Base-by-base conservation (phyloP, 148 eudicot genomes). In the Heliamphora exappendiculata region DNA sequence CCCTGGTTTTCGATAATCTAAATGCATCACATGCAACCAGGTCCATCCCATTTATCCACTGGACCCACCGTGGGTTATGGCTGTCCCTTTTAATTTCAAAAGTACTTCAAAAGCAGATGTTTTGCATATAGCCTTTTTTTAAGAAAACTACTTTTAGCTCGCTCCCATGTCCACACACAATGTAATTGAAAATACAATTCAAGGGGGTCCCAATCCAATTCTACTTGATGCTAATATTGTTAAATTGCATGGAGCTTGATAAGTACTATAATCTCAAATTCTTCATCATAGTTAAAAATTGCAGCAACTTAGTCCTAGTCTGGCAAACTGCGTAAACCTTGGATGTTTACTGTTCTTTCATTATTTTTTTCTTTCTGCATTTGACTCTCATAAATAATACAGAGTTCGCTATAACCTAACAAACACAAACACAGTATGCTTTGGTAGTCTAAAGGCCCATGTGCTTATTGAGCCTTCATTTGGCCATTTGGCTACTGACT, bases 1-100 rank as follows among this genome's bases (percentile, higher is more conserved):
- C 60, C 31, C 34, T 41, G 49, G 39, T 74, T 57, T 60, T 74
- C 74, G 41, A 54, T 31, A 58, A 70, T 63, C 68, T 22, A 74
- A 82, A 81, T 54, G 73, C 64, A 72, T 41, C 86, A 87, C 84
- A 87, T 83, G 88, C 82, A 73, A 65, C 58, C 50, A 33, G 65
- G 53, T 71, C 81, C 36, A 33, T 45, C 13, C 72, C 47, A 62
- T 71, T 83, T 55, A 72, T 9, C 55, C 74, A 75, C 41, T 26
- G 72, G 81, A 78, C 80, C 82, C 74, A 53, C 50, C 44, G 63
- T 64, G 51, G 19, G 4, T 63, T 31, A 19, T 29, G 55, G 57
- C 63, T 37, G 67, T 74, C 26, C 55, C 50, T 33, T 5, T 41
- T 59, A 42, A 41, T 17, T 50, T 70, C 59, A 58, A 70, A 26